Evolutionary conservation across 1,139 yeast species (phyloP), one percentile per base, ranked within the genome.

Genomic region (Candida dubliniensis): DNA sequence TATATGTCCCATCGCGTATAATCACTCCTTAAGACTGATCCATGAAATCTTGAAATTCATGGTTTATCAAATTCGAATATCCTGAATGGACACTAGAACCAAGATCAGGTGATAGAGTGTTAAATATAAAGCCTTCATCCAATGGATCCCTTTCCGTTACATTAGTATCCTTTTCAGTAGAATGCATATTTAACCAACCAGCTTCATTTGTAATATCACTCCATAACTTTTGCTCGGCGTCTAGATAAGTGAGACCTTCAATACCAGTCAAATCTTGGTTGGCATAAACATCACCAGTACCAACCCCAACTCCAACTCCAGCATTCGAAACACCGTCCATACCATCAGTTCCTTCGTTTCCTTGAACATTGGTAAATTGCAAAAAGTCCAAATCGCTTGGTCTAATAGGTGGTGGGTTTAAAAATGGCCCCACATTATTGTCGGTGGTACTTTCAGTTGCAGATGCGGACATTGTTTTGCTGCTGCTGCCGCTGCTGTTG

Each of bases 151-250:
- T 31, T 9, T 38, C 34, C 13, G 24, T 14, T n/a, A 30, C 23
- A 23, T 18, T 31, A 2, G 31, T 13, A 12, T 31, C 36, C 11
- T 31, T 38, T n/a, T 43, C 47, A 1, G 45, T 38, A 4, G 46
- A 40, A 27, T 44, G 47, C n/a, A 53, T 53, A 41, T 53, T 50
- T 27, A 84, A 62, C 93, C 93, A 85, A 58, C 75, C 85, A 11
- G 95, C 89, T 58, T 81, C 89, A 58, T 76, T 76, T 2, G 88
- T 80, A 49, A 86, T 81, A 55, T 84, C 88, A 59, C 81, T 80
- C 91, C 95, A 82, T 42, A 88, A 62, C 54, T 84, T 77, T 53
- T 79, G 77, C 55, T 85, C 89, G 42, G 73, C 77, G 39, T 69
- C 73, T 30, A 70, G 55, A 46, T 69, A 69, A 0, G 76, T 67